A percentile compares a stretch with the other conserved stretches of the same genome.
phyloP scores from a whole-genome alignment of 1,139 yeast genomes.

The Scheffersomyces titani region DNA sequence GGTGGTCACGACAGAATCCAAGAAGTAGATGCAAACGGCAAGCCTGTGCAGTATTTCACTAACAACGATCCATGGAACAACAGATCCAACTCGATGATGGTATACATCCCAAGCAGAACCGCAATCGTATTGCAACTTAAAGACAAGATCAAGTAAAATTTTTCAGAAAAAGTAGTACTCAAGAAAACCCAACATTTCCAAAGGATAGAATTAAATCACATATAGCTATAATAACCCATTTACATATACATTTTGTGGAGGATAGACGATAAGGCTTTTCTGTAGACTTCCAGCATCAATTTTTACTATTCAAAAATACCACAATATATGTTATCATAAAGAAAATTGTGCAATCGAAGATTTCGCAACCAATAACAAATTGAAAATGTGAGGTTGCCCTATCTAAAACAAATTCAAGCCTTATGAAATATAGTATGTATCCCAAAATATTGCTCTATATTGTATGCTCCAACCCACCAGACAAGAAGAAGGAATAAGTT shows the following conservation, averaged over 20 bases:
- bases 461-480: too few species aligned
- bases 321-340: too few species aligned
- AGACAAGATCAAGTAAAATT: slow-evolving; percentile 13
- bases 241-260: background rate
- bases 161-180: background rate
- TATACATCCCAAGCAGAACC: slow-evolving; percentile 81
- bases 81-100: slow-evolving; percentile 73
- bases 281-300: background rate
- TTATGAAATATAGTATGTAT: too few species aligned
- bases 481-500: too few species aligned
- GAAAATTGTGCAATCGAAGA: too few species aligned
- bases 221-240: background rate
- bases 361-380: too few species aligned
- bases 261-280: background rate
- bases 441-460: too few species aligned
- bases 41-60: slow-evolving; percentile 57
- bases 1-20: slow-evolving; percentile 86
- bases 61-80: slow-evolving; percentile 78
- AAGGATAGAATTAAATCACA: background rate
- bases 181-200: background rate
- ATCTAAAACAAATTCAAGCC: too few species aligned
- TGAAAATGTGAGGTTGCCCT: too few species aligned
- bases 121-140: slow-evolving; percentile 61
- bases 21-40: slow-evolving; percentile 43
- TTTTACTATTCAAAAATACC: too few species aligned